Evolutionary conservation across 2,329 filamentous ascomycete species (phyloP), one percentile per base, ranked within the genome.

Genomic region (Aureobasidium sp.): DNA sequence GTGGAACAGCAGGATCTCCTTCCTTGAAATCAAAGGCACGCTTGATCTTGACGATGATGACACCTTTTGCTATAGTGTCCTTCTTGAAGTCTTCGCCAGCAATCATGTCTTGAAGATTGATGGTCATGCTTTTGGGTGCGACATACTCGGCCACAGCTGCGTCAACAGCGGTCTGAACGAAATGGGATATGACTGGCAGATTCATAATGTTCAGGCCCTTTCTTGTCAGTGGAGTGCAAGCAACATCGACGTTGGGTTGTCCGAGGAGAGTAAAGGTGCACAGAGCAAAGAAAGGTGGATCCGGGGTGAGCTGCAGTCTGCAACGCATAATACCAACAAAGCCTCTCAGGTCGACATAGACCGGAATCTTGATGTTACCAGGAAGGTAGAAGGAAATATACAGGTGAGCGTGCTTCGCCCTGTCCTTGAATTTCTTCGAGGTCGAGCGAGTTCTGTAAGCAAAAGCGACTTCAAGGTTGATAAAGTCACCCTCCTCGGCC

Each of bases 21-120:
- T 87, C 82, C 69, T 88, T 90, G 76, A 91, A 90, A 39, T 84
- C 87, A 45, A 81, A 83, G 0, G 87, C 88, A 27, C 81, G 79
- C 68, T 86, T 85, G 70, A 91, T 86, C 47, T 81, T 81, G 11
- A 90, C 79, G 65, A 87, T 79, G 1, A 91, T 70, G 1, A 90
- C 80, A 20, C 88, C 88, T 36, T 83, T 79, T 2, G 84, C 80
- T 34, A 75, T 74, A 0, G 87, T 89, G 65, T 91, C 87, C 70
- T 90, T 90, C 73, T 90, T 91, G 76, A 88, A 90, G 68, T 91
- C 88, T 63, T 90, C 87, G 4, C 88, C 88, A 8, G 88, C 81
- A 14, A 91, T 80, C 85, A 90, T 90, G 64, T 89, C 87, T 70
- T 90, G 89, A 37, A 91, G 76, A 70, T 91, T 85, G 6, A 91